These are phyloP conservation scores for Trametes hirsuta DNA, from an alignment of 1,284 basidiomycete genomes.

Conservation along the genomic window DNA sequence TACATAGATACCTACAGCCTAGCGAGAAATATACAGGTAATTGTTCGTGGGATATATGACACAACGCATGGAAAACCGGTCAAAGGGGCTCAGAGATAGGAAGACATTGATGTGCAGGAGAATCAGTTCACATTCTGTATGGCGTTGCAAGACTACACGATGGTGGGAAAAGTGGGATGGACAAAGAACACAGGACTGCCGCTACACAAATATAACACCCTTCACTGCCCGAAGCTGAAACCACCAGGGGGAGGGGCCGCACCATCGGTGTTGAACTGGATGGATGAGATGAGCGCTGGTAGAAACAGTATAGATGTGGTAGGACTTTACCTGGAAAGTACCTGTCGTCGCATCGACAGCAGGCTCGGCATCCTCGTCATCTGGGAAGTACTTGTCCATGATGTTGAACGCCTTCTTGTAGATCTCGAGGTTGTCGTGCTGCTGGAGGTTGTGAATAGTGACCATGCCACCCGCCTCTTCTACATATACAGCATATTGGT, in stretches of 20 bases:
- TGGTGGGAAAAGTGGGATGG: slow-evolving; percentile 16
- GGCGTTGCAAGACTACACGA: slow-evolving; percentile 26
- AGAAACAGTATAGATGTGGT: slow-evolving; percentile 20
- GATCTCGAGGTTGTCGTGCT: slow-evolving; percentile 99
- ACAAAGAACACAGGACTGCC: slow-evolving; percentile 9
- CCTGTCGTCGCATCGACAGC: slow-evolving; percentile 82
- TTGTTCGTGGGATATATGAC: slow-evolving; percentile 14
- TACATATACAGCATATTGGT: slow-evolving; percentile 93
- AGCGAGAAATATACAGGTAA: slow-evolving; percentile 19
- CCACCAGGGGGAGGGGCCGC: slow-evolving; percentile 91
- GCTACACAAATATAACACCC: slow-evolving; percentile 13
- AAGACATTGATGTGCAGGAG: neutral
- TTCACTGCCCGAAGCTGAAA: slow-evolving; percentile 80
- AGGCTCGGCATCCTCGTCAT: slow-evolving; percentile 83
- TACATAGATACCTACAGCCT: slow-evolving; percentile 5
- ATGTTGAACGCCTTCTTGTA: slow-evolving; percentile 99
- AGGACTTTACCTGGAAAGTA: slow-evolving; percentile 81
- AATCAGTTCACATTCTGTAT: slow-evolving; percentile 26
- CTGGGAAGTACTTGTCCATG: slow-evolving; percentile 96
- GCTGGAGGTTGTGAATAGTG: slow-evolving; percentile 98
- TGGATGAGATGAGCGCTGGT: slow-evolving; percentile 2
- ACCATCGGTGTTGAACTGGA: slow-evolving; percentile 79
- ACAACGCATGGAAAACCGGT: slow-evolving; percentile 11
- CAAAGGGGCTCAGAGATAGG: slow-evolving; percentile 8
- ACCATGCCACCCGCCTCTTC: slow-evolving; percentile 99